Percentiles rank a stretch among this genome's conserved stretches.
phyloP scores from a whole-genome alignment of 148 eudicot species.

The Rhododendron ferrugineum region DNA sequence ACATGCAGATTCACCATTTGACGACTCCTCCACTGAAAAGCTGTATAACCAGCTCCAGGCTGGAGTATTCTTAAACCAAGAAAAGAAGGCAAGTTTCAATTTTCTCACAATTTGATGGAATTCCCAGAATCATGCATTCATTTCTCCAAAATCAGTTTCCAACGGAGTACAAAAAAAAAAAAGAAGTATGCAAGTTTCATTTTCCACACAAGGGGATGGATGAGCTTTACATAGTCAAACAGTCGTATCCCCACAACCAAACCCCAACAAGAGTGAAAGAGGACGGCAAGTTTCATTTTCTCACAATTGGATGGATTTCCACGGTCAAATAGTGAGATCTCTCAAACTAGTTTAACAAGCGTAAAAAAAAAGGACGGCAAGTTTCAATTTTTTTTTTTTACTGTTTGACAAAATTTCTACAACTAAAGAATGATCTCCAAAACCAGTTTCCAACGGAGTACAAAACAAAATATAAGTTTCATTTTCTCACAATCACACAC shows the following conservation, averaged over 20 bases:
- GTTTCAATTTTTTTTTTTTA: no score
- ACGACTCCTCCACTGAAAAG: conserved; percentile 33
- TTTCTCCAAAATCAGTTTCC: background rate
- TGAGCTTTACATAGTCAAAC: background rate
- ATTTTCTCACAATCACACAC: no score
- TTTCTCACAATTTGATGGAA: background rate
- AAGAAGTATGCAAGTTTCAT: background rate
- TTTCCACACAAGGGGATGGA: background rate
- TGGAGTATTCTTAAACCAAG: conserved; percentile 50
- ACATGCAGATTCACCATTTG: conserved; percentile 35
- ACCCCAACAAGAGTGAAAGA: background rate
- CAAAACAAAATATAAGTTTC: no score
- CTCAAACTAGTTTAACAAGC: background rate
- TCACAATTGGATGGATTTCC: background rate
- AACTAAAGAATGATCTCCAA: background rate
- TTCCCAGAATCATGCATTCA: background rate
- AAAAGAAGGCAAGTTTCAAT: conserved; percentile 30
- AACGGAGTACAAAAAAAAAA: background rate
- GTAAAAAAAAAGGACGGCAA: background rate
- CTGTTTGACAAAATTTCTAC: background rate
- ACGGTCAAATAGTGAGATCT: background rate
- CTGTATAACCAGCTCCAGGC: conserved; percentile 30
- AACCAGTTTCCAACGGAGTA: background rate
- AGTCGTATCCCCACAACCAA: background rate
- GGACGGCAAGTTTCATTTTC: background rate